These are phyloP conservation scores for Acarospora socialis DNA, from an alignment of 2,329 filamentous ascomycete genomes.

Conservation along the genomic window DNA sequence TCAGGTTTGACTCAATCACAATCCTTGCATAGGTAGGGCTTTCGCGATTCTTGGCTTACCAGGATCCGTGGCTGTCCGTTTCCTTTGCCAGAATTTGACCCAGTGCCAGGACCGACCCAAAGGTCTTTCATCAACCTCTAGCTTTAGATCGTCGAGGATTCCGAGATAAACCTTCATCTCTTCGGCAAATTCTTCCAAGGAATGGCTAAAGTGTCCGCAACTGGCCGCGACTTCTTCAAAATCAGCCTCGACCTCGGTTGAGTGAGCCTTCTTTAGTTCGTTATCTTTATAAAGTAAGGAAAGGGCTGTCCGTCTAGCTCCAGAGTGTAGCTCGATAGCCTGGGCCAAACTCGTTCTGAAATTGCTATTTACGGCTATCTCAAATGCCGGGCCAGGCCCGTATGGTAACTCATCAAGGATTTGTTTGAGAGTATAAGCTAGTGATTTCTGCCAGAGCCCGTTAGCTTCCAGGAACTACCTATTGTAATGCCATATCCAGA, in stretches of 20 bases:
- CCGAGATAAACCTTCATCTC: constrained; percentile 74
- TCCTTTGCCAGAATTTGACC: constrained; percentile 59
- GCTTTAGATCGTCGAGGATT: constrained; percentile 71
- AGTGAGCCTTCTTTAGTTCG: constrained; percentile 52
- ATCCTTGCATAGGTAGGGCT: too few species aligned
- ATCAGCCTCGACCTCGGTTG: constrained; percentile 70
- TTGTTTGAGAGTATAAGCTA: constrained; percentile 81
- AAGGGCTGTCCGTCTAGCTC: constrained; percentile 61
- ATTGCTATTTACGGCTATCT: constrained; percentile 62
- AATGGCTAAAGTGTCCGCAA: constrained; percentile 92
- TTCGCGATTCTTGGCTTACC: too few species aligned
- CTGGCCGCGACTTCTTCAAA: constrained; percentile 97
- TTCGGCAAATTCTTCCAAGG: constrained; percentile 76
- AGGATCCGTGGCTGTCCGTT: too few species aligned
- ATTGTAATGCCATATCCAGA: neutral
- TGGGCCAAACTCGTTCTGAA: constrained; percentile 68
- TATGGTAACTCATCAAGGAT: constrained; percentile 82
- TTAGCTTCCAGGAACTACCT: constrained; percentile 2
- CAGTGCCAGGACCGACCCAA: constrained; percentile 64
- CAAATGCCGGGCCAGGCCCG: constrained; percentile 48
- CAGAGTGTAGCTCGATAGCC: constrained; percentile 65
- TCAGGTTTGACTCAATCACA: neutral
- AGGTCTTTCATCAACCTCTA: constrained; percentile 46
- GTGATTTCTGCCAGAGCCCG: constrained; percentile 47
- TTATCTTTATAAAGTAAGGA: constrained; percentile 68